phyloP scores from a whole-genome alignment of 306 rosid genomes.

The Parietaria judaica region DNA sequence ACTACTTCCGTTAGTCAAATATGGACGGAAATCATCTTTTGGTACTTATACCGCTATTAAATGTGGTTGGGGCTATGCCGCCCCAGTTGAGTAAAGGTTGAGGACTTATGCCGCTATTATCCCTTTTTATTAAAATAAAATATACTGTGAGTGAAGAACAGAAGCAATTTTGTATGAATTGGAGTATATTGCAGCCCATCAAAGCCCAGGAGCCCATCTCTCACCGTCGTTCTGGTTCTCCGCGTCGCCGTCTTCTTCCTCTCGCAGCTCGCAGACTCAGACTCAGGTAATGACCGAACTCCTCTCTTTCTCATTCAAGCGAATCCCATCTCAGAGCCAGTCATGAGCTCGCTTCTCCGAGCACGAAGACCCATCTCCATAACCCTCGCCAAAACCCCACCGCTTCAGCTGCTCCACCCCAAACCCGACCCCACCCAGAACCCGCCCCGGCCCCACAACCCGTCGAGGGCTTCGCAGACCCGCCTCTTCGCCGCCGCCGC shows the following conservation, averaged over 20 bases:
- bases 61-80: no score
- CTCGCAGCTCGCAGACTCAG: neutral
- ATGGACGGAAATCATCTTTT: no score
- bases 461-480: slow-evolving; percentile 37
- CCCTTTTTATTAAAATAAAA: no score
- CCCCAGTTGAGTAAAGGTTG: no score
- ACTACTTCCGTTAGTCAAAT: no score
- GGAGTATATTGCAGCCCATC: no score
- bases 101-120: no score
- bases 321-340: neutral
- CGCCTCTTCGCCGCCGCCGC: slow-evolving; percentile 19
- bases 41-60: no score
- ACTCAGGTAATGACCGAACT: neutral
- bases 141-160: no score
- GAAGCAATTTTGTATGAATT: no score
- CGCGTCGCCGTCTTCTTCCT: neutral
- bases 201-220: no score
- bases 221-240: neutral
- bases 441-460: slow-evolving; percentile 29
- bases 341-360: slow-evolving; percentile 29
- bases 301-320: neutral
- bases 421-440: slow-evolving; percentile 18
- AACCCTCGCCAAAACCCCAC: slow-evolving; percentile 15
- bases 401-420: slow-evolving; percentile 11
- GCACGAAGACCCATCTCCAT: slow-evolving; percentile 33